These are phyloP conservation scores for Lactarius pseudohatsudake DNA, from an alignment of 768 basidiomycete genomes.

Conservation along the genomic window DNA sequence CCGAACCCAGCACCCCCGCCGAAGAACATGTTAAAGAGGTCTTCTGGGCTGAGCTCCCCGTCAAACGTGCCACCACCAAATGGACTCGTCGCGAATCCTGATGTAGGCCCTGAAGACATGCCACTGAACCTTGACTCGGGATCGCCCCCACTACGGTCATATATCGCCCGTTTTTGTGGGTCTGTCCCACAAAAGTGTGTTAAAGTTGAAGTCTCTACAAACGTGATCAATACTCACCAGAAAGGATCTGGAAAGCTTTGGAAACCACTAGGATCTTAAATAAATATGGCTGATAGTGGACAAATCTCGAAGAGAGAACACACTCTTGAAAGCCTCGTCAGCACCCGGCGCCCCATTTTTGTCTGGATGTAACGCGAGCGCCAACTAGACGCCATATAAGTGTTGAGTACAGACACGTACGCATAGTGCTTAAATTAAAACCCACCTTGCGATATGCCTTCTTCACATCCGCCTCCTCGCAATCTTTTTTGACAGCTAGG, in stretches of 20 bases:
- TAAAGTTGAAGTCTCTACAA: conserved; percentile 7
- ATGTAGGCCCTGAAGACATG: conserved; percentile 46
- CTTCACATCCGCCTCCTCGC: conserved; percentile 84
- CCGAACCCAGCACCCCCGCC: conserved; percentile 66
- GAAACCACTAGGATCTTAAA: conserved; percentile 73
- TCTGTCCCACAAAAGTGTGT: conserved; percentile 43
- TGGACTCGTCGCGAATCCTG: conserved; percentile 50
- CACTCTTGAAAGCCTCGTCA: conserved; percentile 97
- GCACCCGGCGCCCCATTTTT: conserved; percentile 98
- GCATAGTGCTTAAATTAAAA: conserved; percentile 8
- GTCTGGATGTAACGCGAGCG: conserved; percentile 86
- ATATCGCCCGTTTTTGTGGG: conserved; percentile 84
- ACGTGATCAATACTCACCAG: conserved; percentile 47
- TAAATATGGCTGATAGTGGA: conserved; percentile 22
- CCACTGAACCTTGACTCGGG: conserved; percentile 82
- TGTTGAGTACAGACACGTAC: background rate
- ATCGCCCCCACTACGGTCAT: conserved; percentile 82
- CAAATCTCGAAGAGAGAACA: conserved; percentile 35
- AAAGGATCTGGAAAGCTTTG: conserved; percentile 94
- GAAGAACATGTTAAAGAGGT: conserved; percentile 99
- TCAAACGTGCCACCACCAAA: conserved; percentile 59
- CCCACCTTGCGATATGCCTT: conserved; percentile 94
- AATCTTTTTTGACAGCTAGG: conserved; percentile 71
- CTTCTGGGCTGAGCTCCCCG: conserved; percentile 90
- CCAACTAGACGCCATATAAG: conserved; percentile 52